These are phyloP conservation scores for Thymus quinquecostatus DNA, from an alignment of 257 asterid genomes.

Conservation along the genomic window DNA sequence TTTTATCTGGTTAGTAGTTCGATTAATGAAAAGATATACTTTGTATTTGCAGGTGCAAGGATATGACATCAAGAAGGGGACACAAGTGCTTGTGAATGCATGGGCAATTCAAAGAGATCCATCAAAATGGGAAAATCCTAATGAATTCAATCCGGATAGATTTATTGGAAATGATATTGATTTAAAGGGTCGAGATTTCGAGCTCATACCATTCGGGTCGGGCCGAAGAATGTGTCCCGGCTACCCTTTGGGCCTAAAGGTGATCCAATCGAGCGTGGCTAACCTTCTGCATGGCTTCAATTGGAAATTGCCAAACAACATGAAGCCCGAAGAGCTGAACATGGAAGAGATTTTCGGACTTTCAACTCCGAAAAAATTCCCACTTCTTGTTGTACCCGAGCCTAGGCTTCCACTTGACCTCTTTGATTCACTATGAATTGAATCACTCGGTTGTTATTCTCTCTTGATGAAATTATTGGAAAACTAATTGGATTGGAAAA, in stretches of 20 bases:
- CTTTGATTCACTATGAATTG: constrained; percentile 25
- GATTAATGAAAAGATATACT: not conserved
- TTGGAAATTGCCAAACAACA: constrained; percentile 45
- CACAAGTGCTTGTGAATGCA: constrained; percentile 51
- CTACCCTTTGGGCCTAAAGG: constrained; percentile 54
- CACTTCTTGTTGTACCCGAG: constrained; percentile 39
- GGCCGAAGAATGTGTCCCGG: constrained; percentile 79
- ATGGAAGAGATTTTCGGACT: constrained; percentile 70
- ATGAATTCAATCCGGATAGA: constrained; percentile 55
- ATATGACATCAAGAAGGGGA: constrained; percentile 51
- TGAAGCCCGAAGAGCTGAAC: constrained; percentile 43
- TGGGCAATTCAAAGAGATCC: constrained; percentile 79
- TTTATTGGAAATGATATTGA: constrained; percentile 50
- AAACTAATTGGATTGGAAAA: too few relatives aligned
- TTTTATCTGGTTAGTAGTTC: not conserved
- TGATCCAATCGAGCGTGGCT: constrained; percentile 59
- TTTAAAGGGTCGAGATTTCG: constrained; percentile 56
- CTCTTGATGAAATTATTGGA: too few relatives aligned
- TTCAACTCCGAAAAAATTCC: constrained; percentile 52
- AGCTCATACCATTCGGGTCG: constrained; percentile 65
- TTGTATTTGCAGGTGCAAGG: constrained; percentile 43
- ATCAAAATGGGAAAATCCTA: constrained; percentile 53
- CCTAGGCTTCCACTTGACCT: constrained; percentile 48
- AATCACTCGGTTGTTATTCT: not conserved
- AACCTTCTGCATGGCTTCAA: constrained; percentile 57